These are phyloP conservation scores for Populus hybrid DNA, from an alignment of 441 rosid genomes.

Conservation along the genomic window DNA sequence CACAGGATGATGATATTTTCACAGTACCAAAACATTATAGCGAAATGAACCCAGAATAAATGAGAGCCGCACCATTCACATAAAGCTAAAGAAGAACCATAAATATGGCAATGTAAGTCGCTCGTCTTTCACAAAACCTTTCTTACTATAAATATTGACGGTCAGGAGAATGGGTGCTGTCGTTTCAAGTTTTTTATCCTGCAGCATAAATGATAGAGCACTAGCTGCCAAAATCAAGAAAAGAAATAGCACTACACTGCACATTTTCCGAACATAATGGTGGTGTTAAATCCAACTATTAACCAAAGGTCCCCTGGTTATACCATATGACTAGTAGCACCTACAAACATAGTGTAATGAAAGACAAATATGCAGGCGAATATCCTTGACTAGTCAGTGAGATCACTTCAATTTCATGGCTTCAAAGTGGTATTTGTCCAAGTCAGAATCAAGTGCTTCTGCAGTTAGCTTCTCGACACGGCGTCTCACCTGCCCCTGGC, in stretches of 20 bases:
- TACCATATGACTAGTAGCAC: not conserved
- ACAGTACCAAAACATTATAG: too few relatives aligned
- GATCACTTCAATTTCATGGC: constrained; percentile 56
- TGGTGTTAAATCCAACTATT: not conserved
- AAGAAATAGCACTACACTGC: not conserved
- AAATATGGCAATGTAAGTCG: not conserved
- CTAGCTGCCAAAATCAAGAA: not conserved
- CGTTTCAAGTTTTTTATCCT: not conserved
- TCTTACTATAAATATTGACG: not conserved
- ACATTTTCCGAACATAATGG: not conserved
- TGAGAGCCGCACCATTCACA: not conserved
- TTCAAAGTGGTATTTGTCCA: constrained; percentile 62
- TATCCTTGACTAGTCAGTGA: not conserved
- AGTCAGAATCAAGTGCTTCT: constrained; percentile 80
- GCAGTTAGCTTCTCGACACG: constrained; percentile 60
- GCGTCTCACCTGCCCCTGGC: constrained; percentile 45
- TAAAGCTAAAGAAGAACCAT: not conserved
- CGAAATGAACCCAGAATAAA: too few relatives aligned
- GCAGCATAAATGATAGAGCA: not conserved
- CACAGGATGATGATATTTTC: not conserved
- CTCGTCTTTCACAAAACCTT: not conserved
- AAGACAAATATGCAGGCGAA: not conserved
- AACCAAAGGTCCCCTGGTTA: not conserved
- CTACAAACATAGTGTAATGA: not conserved
- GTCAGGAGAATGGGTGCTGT: not conserved